Conservation (phyloP, 2,329 filamentous ascomycete species). For the Cytospora piceae region DNA sequence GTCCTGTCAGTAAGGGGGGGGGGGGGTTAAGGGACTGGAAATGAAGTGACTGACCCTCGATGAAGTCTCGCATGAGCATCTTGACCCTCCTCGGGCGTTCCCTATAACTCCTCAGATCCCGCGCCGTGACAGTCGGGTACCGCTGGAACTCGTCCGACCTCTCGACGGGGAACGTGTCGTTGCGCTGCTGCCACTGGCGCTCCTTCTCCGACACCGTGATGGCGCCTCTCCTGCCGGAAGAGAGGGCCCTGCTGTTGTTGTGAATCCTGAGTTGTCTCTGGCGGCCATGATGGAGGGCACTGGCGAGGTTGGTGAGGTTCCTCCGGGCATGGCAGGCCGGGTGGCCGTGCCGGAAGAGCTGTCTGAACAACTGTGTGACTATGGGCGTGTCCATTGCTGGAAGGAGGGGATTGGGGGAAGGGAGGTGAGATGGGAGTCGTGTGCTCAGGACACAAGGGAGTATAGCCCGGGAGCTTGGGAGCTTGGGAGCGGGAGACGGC, state of each 20-base stretch:
- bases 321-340: constrained; percentile 63
- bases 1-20: constrained; percentile 6
- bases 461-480: not conserved
- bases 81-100: constrained; percentile 86
- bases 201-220: constrained; percentile 51
- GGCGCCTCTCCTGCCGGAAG: constrained; percentile 36
- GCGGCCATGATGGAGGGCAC: constrained; percentile 45
- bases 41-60: constrained; percentile 69
- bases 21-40: not conserved
- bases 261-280: constrained; percentile 41
- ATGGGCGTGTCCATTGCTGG: constrained; percentile 77
- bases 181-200: constrained; percentile 85
- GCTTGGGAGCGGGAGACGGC: constrained; percentile 1
- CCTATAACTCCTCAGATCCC: constrained; percentile 70
- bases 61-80: constrained; percentile 97
- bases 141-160: constrained; percentile 77
- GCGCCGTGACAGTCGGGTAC: constrained; percentile 85
- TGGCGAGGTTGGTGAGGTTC: constrained; percentile 44
- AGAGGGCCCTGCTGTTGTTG: constrained; percentile 28
- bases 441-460: not conserved
- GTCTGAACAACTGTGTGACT: constrained; percentile 77
- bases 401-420: not conserved
- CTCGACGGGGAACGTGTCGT: constrained; percentile 73
- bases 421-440: not conserved
- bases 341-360: constrained; percentile 72